Percentiles rank a stretch among this genome's conserved stretches.
Conservation (phyloP, 306 rosid species). For the Inga laurina region DNA sequence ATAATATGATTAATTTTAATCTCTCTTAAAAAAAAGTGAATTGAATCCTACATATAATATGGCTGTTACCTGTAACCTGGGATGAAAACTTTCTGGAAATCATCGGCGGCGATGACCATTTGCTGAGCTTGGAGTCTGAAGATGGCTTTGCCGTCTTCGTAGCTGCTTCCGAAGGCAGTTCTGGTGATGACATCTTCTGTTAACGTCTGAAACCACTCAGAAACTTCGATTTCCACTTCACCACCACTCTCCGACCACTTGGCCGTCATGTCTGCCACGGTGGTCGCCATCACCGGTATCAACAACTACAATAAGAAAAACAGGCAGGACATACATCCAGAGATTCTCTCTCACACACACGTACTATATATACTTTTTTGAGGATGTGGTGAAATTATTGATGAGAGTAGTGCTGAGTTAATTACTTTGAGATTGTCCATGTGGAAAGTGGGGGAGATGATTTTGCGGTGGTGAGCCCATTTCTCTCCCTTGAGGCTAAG, state of each 20-base stretch:
- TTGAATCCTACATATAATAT: not conserved
- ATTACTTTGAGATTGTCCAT: conserved; percentile 88
- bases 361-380: not conserved
- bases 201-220: conserved; percentile 73
- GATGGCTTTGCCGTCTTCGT: conserved; percentile 87
- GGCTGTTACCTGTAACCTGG: conserved; percentile 82
- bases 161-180: conserved; percentile 85
- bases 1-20: no score
- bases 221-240: conserved; percentile 90
- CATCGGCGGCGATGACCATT: conserved; percentile 81
- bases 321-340: not conserved
- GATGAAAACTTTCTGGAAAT: conserved; percentile 82
- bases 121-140: conserved; percentile 78
- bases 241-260: conserved; percentile 62
- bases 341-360: not conserved
- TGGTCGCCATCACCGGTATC: conserved; percentile 83
- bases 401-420: not conserved
- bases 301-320: conserved; percentile 43
- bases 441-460: conserved; percentile 91
- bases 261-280: conserved; percentile 76
- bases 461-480: conserved; percentile 91
- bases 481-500: conserved; percentile 90
- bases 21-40: no score
- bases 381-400: not conserved
- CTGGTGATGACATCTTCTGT: conserved; percentile 83